Conservation (phyloP, 108 stramenopile genomes). For the Mediolabrus comicus region DNA sequence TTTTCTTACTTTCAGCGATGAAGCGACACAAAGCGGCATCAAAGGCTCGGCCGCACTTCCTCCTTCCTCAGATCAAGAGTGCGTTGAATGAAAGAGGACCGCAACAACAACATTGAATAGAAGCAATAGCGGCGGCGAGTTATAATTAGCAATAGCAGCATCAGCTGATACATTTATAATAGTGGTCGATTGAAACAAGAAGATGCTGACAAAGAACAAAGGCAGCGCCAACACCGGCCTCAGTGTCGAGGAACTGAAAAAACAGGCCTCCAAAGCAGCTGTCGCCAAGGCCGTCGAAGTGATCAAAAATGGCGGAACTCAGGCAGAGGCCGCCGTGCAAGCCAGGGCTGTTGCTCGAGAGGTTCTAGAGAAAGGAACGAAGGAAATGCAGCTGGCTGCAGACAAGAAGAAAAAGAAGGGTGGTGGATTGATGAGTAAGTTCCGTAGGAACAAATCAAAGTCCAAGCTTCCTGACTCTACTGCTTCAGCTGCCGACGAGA, state of each 20-base stretch:
- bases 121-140: too few relatives aligned
- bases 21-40: too few relatives aligned
- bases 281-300: not conserved
- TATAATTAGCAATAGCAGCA: too few relatives aligned
- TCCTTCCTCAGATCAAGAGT: too few relatives aligned
- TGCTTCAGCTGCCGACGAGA: too few relatives aligned
- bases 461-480: too few relatives aligned
- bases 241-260: not conserved
- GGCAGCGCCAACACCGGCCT: not conserved
- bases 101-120: too few relatives aligned
- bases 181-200: too few relatives aligned
- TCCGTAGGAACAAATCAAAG: not conserved
- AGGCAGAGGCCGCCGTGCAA: not conserved
- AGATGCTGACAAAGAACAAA: not conserved
- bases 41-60: too few relatives aligned
- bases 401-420: not conserved
- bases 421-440: not conserved
- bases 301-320: not conserved
- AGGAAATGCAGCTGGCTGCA: not conserved
- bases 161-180: too few relatives aligned
- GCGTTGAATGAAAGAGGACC: too few relatives aligned
- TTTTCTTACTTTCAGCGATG: too few relatives aligned
- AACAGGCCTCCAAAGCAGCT: not conserved
- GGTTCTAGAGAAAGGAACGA: not conserved
- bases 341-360: not conserved